Percentiles rank a stretch among this genome's conserved stretches.
Conservation (phyloP, 164 flowering plant genomes). For the Annona cherimola region DNA sequence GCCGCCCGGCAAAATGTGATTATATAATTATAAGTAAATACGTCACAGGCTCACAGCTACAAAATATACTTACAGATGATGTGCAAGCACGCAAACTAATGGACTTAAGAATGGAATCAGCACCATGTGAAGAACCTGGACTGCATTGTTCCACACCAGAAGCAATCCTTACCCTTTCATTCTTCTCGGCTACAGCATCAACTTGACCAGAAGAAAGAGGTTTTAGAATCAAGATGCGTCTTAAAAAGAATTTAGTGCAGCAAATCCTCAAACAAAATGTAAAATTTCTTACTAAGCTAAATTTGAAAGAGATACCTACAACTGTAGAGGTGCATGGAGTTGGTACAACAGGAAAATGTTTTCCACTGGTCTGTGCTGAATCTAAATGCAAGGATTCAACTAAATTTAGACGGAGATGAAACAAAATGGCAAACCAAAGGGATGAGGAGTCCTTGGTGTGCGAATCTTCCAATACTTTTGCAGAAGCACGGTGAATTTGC, state of each 20-base stretch:
- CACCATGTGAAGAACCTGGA: conserved; percentile 20
- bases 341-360: conserved; percentile 21
- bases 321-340: conserved; percentile 8
- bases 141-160: conserved; percentile 11
- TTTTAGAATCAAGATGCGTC: neutral
- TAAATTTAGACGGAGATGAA: conserved; percentile 42
- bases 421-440: conserved; percentile 46
- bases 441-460: conserved; percentile 35
- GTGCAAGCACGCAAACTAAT: conserved; percentile 54
- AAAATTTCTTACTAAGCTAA: neutral
- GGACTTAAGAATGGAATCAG: conserved; percentile 20
- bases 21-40: neutral
- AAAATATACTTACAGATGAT: conserved; percentile 46
- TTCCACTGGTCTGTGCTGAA: conserved; percentile 16
- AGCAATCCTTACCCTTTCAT: conserved; percentile 6
- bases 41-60: neutral
- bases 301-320: conserved; percentile 17
- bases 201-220: conserved; percentile 22
- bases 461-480: conserved; percentile 37
- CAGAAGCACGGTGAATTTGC: conserved; percentile 37
- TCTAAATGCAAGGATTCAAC: conserved; percentile 34
- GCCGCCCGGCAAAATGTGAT: conserved; percentile 8
- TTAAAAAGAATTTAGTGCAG: neutral
- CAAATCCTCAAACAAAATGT: neutral
- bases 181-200: conserved; percentile 10